Evolutionary conservation across 768 basidiomycete genomes (phyloP), one percentile per base, ranked within the genome.

Genomic region (Panellus pusillus): DNA sequence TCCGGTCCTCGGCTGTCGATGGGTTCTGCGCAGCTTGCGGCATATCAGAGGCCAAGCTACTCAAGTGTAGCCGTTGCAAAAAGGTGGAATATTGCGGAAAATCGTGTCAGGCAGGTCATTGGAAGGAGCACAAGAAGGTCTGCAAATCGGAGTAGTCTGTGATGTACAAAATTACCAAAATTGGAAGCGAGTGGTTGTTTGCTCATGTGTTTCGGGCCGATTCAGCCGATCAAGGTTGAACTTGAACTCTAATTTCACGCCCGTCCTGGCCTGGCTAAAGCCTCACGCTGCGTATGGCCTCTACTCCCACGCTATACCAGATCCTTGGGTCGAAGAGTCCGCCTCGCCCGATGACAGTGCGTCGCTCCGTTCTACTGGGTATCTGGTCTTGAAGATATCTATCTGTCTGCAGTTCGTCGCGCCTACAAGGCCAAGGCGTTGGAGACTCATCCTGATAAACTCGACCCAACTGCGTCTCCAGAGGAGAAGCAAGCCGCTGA

Each of bases 371-470:
- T 17, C 12, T 31, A 3, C 24, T 6, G 2, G 24, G 24, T 24
- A 24, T 24, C 24, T 49, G 17, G 24, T 37, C 32, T 47, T 20
- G 18, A 35, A 24, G 20, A 38, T 32, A 41, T 18, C n/a, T 38
- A 35, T 35, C 14, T 32, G 19, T 36, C n/a, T 32, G 8, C 57
- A 86, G 87, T 89, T 52, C 81, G 84, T 46, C 82, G 75, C 61
- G 86, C 84, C 2, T 89, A 87, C 66, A 83, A 79, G 62, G 79
- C 78, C 56, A 82, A 79, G 61, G 85, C 80, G 9, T 72, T 89
- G 24, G 83, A 85, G 65, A 88, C 87, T 1, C 87, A 89, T 64
- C 87, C 87, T 9, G 87, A 89, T 61, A 87, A 86, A 61, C 78
- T 87, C 43, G 79, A 79, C 11, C 82, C 77, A 35, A 68, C 68